phyloP scores from a whole-genome alignment of 1,284 basidiomycete genomes.

The Ceratobasidium sp. region DNA sequence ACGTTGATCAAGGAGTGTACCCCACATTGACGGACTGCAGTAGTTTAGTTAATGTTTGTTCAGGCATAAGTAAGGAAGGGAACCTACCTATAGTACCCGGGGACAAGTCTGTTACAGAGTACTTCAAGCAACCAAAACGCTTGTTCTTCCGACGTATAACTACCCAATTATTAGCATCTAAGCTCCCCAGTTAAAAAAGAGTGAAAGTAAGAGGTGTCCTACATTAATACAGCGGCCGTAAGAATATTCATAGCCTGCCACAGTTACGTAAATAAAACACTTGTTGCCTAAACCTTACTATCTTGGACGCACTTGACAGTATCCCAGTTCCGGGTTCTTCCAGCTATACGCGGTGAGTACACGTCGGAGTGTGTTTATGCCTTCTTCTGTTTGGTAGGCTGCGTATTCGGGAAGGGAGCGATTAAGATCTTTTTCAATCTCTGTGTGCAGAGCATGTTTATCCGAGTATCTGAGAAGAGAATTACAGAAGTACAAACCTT shows the following conservation, averaged over 20 bases:
- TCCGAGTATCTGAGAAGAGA: too few species aligned
- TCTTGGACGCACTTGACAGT: constrained; percentile 74
- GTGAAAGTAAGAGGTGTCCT: constrained; percentile 52
- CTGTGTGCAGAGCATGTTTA: constrained; percentile 57
- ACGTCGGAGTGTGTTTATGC: constrained; percentile 86
- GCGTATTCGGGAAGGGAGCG: constrained; percentile 95
- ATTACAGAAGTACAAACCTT: constrained; percentile 58
- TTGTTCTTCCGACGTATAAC: constrained; percentile 99
- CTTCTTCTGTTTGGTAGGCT: constrained; percentile 91
- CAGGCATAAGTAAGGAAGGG: not conserved
- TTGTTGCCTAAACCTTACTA: not conserved
- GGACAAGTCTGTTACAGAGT: constrained; percentile 93
- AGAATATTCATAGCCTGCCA: constrained; percentile 95
- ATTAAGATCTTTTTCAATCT: constrained; percentile 99
- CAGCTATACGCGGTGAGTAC: constrained; percentile 98
- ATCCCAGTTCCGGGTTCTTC: constrained; percentile 94
- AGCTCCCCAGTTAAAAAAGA: not conserved
- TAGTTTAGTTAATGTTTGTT: not conserved
- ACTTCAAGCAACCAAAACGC: constrained; percentile 98
- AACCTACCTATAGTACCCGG: constrained; percentile 96
- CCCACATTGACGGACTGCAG: constrained; percentile 95
- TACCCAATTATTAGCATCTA: constrained; percentile 46
- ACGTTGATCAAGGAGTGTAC: constrained; percentile 96
- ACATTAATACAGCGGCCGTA: constrained; percentile 92
- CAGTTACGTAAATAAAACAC: not conserved